Evolutionary conservation across 345 rosid species (phyloP), one percentile per base, ranked within the genome.

Genomic region (Eucalyptus curtisii): DNA sequence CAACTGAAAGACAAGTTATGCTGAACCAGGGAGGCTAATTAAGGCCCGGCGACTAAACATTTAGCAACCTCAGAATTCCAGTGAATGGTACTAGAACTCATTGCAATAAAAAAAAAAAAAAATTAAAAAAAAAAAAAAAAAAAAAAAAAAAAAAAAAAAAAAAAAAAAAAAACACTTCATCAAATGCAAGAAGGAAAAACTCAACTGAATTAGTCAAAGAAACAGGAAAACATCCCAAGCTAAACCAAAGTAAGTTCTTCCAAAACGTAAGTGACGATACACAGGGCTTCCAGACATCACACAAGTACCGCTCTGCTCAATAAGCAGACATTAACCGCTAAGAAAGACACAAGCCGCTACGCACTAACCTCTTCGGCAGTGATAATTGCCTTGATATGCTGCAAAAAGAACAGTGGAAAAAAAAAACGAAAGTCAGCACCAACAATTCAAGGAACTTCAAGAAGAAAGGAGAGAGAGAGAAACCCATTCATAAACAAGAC

Each of bases 321-420:
- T 80, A 61, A 31, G 20, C 49, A 71, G 30, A 57, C 85, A 37
- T 11, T 13, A 49, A 87, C 40, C 79, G 40, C 16, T 7, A 90
- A 85, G 20, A n/a, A 50, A 10, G 64, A 45, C 50, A 76, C 84
- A 52, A 87, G 37, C 33, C 25, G 45, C 61, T 37, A 8, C 30
- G 6, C 88, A 91, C 99, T 87, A 79, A 98, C 99, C 99, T 97
- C 99, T 31, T 97, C 97, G 45, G 99, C 89, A 87, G 99, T 98
- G 47, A 98, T 98, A 57, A 98, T 98, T 33, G 99, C 99, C 93
- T 98, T 97, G 90, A 98, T 96, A 90, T 98, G 98, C 99, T 97
- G 95, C 93, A 89, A 44, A 76, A 20, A 40, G 14, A 76, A 49
- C 37, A 76, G 33, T 33, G 13, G 27, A 4, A 8, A 9, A 55